A percentile compares a stretch with the other conserved stretches of the same genome.
Evolutionary conservation across 148 eudicot genomes (phyloP).

Genomic region (Linanthus parryae): DNA sequence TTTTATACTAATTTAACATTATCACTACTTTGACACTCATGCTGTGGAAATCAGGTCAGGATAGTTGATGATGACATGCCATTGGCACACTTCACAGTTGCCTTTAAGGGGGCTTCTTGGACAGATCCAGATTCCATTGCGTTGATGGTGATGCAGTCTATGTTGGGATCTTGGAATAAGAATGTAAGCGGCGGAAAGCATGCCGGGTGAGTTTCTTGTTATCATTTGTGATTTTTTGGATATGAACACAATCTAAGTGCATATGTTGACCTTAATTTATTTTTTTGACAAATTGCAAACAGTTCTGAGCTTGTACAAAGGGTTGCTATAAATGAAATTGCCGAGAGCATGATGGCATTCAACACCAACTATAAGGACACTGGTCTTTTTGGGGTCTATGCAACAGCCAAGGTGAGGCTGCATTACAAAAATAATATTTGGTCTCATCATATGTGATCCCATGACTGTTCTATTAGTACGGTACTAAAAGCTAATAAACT

Average conservation of each 20-base stretch:
- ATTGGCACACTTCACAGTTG: conserved; percentile 88
- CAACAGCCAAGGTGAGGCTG: conserved; percentile 93
- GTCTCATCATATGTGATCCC: too few species aligned
- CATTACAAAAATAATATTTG: too few species aligned
- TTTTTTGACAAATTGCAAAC: conserved; percentile 12
- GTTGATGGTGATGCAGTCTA: conserved; percentile 86
- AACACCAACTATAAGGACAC: conserved; percentile 90
- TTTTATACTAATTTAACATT: neutral
- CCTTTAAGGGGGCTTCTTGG: conserved; percentile 90
- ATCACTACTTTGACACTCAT: neutral
- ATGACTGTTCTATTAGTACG: too few species aligned
- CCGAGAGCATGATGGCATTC: conserved; percentile 92
- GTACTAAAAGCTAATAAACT: too few species aligned
- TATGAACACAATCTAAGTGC: conserved; percentile 1
- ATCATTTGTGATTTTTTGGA: neutral
- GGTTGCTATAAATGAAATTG: conserved; percentile 71
- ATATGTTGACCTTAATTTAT: too few species aligned
- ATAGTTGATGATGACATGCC: conserved; percentile 79
- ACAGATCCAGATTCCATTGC: conserved; percentile 97
- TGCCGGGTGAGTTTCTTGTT: conserved; percentile 53
- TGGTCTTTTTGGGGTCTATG: conserved; percentile 92
- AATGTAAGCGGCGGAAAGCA: conserved; percentile 82
- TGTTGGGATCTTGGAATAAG: conserved; percentile 87
- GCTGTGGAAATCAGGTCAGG: conserved; percentile 49
- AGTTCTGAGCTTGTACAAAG: conserved; percentile 87